Conservation (phyloP, 306 rosid species). For the Vigna unguiculata region DNA sequence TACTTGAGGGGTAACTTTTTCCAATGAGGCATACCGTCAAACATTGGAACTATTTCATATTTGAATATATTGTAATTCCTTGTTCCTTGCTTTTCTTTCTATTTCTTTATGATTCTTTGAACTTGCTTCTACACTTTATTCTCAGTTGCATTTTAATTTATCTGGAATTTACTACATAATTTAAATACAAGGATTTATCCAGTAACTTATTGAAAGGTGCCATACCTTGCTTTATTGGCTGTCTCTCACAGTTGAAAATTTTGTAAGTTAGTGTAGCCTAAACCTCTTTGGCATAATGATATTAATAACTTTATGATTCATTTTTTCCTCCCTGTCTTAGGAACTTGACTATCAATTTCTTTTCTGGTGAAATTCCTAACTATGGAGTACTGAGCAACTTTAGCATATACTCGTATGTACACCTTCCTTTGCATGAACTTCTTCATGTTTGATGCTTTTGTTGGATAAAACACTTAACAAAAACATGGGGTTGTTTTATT, state of each 20-base stretch:
- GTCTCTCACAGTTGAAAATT: constrained; percentile 66
- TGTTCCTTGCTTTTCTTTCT: constrained; percentile 1
- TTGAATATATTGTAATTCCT: constrained; percentile 83
- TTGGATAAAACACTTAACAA: too few relatives aligned
- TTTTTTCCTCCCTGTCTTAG: constrained; percentile 40
- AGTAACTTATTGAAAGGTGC: constrained; percentile 90
- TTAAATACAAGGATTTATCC: constrained; percentile 73
- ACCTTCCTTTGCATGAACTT: too few relatives aligned
- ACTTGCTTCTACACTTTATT: too few relatives aligned
- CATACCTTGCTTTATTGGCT: constrained; percentile 91
- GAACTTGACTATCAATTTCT: too few relatives aligned
- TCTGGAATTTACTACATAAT: constrained; percentile 33
- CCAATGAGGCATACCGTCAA: constrained; percentile 91
- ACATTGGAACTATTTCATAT: constrained; percentile 85
- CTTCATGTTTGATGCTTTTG: too few relatives aligned
- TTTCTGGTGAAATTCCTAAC: too few relatives aligned
- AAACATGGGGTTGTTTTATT: too few relatives aligned
- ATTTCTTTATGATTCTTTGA: too few relatives aligned
- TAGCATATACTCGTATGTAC: too few relatives aligned
- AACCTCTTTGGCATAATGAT: constrained; percentile 11
- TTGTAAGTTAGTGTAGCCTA: constrained; percentile 65
- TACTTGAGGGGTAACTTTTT: constrained; percentile 94
- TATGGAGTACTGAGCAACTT: too few relatives aligned
- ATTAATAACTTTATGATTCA: constrained; percentile 1
- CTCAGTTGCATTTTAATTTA: neutral